Evolutionary conservation across 208 protist genomes (phyloP).

Genomic region (Wallacemonas collosoma): DNA sequence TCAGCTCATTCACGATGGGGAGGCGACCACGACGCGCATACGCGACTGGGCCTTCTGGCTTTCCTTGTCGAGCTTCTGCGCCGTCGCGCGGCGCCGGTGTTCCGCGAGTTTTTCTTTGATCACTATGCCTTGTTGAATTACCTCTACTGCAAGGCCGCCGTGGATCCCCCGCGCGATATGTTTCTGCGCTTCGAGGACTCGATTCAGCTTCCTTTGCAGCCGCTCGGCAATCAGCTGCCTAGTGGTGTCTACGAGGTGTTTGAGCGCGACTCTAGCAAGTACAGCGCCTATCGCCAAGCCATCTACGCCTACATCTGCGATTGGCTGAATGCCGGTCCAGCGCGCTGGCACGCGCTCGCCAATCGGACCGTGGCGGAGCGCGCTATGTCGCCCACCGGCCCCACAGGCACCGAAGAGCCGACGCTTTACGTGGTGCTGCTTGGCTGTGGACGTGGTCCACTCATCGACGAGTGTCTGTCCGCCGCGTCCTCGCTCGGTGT

Average conservation of each 20-base stretch:
- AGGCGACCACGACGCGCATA: conserved; percentile 39
- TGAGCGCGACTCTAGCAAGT: conserved; percentile 98
- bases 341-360: conserved; percentile 34
- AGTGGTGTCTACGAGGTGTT: conserved; percentile 98
- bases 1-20: conserved; percentile 51
- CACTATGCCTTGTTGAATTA: conserved; percentile 69
- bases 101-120: conserved; percentile 60
- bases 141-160: conserved; percentile 47
- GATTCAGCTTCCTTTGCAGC: conserved; percentile 95
- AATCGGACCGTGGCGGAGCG: conserved; percentile 20
- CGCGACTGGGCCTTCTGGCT: conserved; percentile 34
- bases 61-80: conserved; percentile 84
- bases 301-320: conserved; percentile 70
- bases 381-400: conserved; percentile 21
- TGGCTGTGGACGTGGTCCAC: conserved; percentile 96
- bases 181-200: conserved; percentile 90
- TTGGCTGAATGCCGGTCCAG: conserved; percentile 33
- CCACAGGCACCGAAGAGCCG: conserved; percentile 15
- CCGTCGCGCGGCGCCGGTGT: conserved; percentile 62
- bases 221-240: conserved; percentile 97
- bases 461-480: conserved; percentile 89
- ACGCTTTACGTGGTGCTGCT: conserved; percentile 94
- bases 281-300: conserved; percentile 93
- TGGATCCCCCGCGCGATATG: conserved; percentile 48
- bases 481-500: conserved; percentile 71